A percentile compares a stretch with the other conserved stretches of the same genome.
phyloP scores from a whole-genome alignment of 768 basidiomycete species.

The Rhodotorula graminis region DNA sequence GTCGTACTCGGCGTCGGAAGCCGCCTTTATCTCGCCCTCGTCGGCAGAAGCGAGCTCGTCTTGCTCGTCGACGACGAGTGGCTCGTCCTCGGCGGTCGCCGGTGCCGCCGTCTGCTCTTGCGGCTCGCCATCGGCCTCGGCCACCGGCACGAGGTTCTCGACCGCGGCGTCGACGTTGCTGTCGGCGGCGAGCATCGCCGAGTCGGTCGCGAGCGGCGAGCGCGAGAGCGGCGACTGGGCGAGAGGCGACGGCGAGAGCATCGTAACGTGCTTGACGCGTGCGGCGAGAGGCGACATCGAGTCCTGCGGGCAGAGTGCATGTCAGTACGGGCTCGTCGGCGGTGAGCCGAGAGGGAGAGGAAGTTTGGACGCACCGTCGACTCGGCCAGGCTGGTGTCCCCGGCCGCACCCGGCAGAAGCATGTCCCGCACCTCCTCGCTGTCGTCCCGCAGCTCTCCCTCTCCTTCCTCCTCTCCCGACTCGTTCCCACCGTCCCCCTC shows the following conservation, averaged over 20 bases:
- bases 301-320: not conserved
- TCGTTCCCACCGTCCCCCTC: constrained; percentile 1
- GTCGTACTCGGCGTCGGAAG: constrained; percentile 5
- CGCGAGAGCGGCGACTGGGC: not conserved
- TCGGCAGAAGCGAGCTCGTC: not conserved
- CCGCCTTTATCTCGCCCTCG: not conserved
- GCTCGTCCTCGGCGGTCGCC: not conserved
- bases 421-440: not conserved
- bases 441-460: constrained; percentile 2
- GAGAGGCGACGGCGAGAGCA: not conserved
- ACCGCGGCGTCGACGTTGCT: not conserved
- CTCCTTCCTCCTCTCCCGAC: not conserved
- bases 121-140: not conserved
- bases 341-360: not conserved
- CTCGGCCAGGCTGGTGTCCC: not conserved
- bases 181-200: not conserved
- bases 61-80: not conserved
- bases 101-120: not conserved
- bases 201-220: not conserved
- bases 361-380: not conserved
- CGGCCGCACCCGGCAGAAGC: not conserved
- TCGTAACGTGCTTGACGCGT: constrained; percentile 5
- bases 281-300: constrained; percentile 29
- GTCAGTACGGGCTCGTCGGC: not conserved
- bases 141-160: not conserved